These are phyloP conservation scores for Neonectria magnoliae DNA, from an alignment of 2,329 filamentous ascomycete species.

Conservation along the genomic window DNA sequence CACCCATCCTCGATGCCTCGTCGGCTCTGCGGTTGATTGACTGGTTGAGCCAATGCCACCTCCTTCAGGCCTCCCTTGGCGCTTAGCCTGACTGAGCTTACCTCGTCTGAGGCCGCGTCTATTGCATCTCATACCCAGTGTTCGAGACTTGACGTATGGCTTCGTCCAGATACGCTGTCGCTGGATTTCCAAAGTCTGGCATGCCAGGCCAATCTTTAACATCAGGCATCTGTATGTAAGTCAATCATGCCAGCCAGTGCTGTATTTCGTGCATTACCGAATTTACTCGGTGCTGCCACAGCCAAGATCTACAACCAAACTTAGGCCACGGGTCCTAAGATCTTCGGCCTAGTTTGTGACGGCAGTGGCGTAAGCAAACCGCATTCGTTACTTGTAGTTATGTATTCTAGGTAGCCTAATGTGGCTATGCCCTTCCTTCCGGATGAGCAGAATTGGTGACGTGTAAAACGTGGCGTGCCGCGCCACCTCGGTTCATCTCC, in stretches of 20 bases:
- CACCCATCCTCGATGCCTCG: conserved; percentile 15
- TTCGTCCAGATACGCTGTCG: neutral
- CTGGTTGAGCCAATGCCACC: neutral
- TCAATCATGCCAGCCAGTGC: neutral
- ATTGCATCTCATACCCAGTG: neutral
- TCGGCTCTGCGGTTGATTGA: neutral
- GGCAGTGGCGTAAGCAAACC: conserved; percentile 6
- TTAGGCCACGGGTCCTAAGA: neutral
- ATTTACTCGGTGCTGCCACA: neutral
- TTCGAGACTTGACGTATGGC: neutral
- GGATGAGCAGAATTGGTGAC: neutral
- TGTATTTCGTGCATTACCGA: neutral
- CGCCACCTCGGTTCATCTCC: neutral
- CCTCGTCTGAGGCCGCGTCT: conserved; percentile 5
- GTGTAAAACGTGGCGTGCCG: neutral
- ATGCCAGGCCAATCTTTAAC: no score
- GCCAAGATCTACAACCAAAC: neutral
- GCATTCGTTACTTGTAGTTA: neutral
- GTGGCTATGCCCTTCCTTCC: conserved; percentile 12
- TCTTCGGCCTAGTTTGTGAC: neutral
- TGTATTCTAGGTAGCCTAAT: neutral
- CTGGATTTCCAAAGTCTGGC: neutral
- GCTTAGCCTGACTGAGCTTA: conserved; percentile 4
- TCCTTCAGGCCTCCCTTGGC: neutral
- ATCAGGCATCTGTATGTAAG: neutral